These are phyloP conservation scores for Alloteropsis angusta DNA, from an alignment of 202 grass and related monocot genomes.

Conservation along the genomic window DNA sequence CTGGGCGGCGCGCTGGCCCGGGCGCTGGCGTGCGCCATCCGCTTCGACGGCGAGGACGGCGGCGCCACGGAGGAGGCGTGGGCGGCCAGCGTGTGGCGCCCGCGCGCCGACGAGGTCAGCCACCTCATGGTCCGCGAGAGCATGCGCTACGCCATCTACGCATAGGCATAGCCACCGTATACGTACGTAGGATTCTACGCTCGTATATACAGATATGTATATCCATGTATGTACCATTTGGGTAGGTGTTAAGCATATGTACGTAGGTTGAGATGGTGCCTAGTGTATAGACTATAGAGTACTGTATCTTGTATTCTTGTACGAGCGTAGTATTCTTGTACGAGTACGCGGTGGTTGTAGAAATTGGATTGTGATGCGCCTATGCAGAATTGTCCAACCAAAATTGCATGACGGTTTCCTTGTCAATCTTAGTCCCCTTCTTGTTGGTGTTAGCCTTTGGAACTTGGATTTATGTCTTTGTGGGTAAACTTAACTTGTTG, in stretches of 20 bases:
- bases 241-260: background rate
- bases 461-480: background rate
- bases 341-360: background rate
- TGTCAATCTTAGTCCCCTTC: background rate
- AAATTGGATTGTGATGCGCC: background rate
- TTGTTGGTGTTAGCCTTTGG: background rate
- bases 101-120: slow-evolving; percentile 53
- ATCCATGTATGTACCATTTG: background rate
- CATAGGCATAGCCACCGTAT: slow-evolving; percentile 24
- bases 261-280: background rate
- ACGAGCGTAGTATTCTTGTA: background rate
- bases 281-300: slow-evolving; percentile 20
- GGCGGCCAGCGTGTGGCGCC: slow-evolving; percentile 38
- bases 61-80: slow-evolving; percentile 35
- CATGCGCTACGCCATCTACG: slow-evolving; percentile 77
- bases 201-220: background rate
- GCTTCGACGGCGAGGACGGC: slow-evolving; percentile 36
- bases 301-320: slow-evolving; percentile 2
- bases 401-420: background rate
- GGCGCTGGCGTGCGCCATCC: slow-evolving; percentile 40
- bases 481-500: background rate
- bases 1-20: slow-evolving; percentile 26
- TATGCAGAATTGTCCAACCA: background rate
- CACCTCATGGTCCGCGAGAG: slow-evolving; percentile 66
- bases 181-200: background rate